These are phyloP conservation scores for Claviceps sp. DNA, from an alignment of 2,329 filamentous ascomycete genomes.

Conservation along the genomic window DNA sequence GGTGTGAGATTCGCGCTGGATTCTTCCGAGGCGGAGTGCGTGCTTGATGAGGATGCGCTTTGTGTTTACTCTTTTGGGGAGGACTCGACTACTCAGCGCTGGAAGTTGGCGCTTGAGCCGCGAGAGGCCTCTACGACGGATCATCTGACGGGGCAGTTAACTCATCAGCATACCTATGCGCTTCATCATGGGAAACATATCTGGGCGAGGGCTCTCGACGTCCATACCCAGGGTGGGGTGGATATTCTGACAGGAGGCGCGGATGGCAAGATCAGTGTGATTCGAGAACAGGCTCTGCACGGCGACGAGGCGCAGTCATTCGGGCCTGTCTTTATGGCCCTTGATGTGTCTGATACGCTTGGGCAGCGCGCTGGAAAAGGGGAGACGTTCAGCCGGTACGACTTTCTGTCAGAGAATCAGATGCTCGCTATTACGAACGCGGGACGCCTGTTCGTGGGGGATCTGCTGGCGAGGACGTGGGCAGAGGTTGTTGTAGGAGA, in stretches of 20 bases:
- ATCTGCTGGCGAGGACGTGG: conserved; percentile 27
- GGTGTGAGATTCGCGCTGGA: conserved; percentile 48
- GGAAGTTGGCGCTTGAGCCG: conserved; percentile 28
- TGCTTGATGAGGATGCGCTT: conserved; percentile 6
- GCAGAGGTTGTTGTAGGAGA: conserved; percentile 23
- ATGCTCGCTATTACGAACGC: conserved; percentile 46
- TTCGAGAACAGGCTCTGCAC: conserved; percentile 15
- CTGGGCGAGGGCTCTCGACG: conserved; percentile 53
- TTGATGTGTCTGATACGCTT: conserved; percentile 22
- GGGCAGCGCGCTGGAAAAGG: not conserved
- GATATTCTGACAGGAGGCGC: conserved; percentile 66
- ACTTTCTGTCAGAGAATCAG: conserved; percentile 40
- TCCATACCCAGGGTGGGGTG: conserved; percentile 15
- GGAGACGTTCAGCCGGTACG: conserved; percentile 45
- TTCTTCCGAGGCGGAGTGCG: not conserved
- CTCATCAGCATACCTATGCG: conserved; percentile 40
- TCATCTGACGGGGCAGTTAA: conserved; percentile 23
- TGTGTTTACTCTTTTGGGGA: conserved; percentile 68
- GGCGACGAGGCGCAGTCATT: not conserved
- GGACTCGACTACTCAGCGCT: conserved; percentile 64
- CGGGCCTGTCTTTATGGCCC: conserved; percentile 8
- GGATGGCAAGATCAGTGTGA: conserved; percentile 55
- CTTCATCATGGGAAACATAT: conserved; percentile 81
- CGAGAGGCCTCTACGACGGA: not conserved
- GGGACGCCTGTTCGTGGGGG: conserved; percentile 42